phyloP scores from a whole-genome alignment of 768 basidiomycete genomes.

The Leccinum subgranulosum region DNA sequence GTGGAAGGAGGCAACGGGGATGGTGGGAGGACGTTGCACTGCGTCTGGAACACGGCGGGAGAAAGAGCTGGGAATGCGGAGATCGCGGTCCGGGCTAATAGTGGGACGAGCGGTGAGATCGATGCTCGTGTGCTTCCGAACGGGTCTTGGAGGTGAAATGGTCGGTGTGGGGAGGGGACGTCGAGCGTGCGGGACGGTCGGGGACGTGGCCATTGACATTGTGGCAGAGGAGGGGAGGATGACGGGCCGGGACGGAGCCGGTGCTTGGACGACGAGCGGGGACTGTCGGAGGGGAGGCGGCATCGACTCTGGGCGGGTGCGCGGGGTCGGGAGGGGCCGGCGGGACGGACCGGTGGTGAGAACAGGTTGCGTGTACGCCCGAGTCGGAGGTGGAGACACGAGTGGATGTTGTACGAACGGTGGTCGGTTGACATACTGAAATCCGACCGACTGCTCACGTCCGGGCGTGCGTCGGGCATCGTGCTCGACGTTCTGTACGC shows the following conservation, averaged over 20 bases:
- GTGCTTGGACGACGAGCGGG: conserved; percentile 27
- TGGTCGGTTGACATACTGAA: conserved; percentile 16
- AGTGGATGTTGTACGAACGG: conserved; percentile 4
- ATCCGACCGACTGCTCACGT: conserved; percentile 14
- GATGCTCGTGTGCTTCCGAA: conserved; percentile 21
- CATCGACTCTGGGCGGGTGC: conserved; percentile 27
- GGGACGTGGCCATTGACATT: conserved; percentile 8
- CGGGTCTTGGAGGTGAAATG: neutral
- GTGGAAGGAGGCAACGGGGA: neutral
- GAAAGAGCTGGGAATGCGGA: conserved; percentile 23
- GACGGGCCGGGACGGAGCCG: conserved; percentile 30
- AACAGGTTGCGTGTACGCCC: conserved; percentile 5
- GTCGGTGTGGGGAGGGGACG: conserved; percentile 24
- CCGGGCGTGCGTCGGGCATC: neutral
- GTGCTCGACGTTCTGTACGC: conserved; percentile 14
- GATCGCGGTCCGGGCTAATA: conserved; percentile 15
- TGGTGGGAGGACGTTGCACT: neutral
- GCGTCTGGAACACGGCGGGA: conserved; percentile 18
- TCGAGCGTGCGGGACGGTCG: conserved; percentile 14
- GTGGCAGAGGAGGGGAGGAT: conserved; percentile 25
- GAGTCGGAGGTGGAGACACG: conserved; percentile 10
- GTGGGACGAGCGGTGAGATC: conserved; percentile 21
- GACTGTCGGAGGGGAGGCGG: conserved; percentile 15
- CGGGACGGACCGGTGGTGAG: conserved; percentile 21
- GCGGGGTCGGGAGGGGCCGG: conserved; percentile 29